These are phyloP conservation scores for Suillus plorans DNA, from an alignment of 768 basidiomycete species.

Conservation along the genomic window DNA sequence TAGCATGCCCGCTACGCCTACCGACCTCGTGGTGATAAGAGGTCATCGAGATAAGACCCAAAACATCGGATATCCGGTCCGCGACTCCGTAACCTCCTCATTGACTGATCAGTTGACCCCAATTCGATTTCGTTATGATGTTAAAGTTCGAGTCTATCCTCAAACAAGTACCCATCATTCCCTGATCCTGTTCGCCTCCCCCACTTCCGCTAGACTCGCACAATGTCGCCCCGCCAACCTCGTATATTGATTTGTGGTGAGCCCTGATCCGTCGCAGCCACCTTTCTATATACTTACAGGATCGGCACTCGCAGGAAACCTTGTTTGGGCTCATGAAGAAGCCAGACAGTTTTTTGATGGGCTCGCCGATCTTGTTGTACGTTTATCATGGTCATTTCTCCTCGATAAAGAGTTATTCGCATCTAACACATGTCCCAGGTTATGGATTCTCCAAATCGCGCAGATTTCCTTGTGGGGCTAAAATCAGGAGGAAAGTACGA, in stretches of 20 bases:
- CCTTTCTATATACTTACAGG: neutral
- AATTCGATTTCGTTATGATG: neutral
- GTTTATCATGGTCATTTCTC: slow-evolving; percentile 28
- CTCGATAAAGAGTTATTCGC: neutral
- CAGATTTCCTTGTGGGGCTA: slow-evolving; percentile 67
- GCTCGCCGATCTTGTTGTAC: slow-evolving; percentile 75
- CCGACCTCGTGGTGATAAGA: neutral
- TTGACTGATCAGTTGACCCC: neutral
- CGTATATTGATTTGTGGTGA: slow-evolving; percentile 37
- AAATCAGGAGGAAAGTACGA: slow-evolving; percentile 70
- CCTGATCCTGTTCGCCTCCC: neutral
- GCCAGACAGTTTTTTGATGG: slow-evolving; percentile 59
- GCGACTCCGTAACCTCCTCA: neutral
- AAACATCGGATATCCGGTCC: neutral
- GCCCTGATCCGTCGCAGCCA: slow-evolving; percentile 7
- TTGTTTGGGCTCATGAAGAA: slow-evolving; percentile 83
- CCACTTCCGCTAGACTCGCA: neutral
- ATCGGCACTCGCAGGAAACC: slow-evolving; percentile 44
- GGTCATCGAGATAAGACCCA: neutral
- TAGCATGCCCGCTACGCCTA: neutral
- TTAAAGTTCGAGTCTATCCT: neutral
- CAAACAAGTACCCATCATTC: neutral
- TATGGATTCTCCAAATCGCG: slow-evolving; percentile 60
- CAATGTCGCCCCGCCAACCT: slow-evolving; percentile 19
- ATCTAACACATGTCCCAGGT: slow-evolving; percentile 30